Conservation (phyloP, 495 filamentous ascomycete genomes). For the Aspergillus taichungensis region DNA sequence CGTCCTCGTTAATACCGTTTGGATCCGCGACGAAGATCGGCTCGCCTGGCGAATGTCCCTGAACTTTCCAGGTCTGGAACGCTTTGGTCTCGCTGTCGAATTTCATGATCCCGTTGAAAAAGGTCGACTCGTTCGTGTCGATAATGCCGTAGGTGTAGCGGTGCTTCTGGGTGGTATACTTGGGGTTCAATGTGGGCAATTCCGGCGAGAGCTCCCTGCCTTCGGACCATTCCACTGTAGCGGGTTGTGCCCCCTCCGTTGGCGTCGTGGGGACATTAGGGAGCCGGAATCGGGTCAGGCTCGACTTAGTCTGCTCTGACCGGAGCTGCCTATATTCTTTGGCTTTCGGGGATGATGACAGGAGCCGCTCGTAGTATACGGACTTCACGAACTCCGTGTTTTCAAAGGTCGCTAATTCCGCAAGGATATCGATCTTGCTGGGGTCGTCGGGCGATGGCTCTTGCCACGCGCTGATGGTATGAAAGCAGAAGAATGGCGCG, state of each 20-base stretch:
- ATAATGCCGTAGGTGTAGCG: conserved; percentile 58
- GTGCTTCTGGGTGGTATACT: conserved; percentile 40
- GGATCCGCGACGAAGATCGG: conserved; percentile 58
- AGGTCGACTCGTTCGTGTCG: conserved; percentile 48
- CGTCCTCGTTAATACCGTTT: conserved; percentile 41
- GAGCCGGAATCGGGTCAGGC: conserved; percentile 43
- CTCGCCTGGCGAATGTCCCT: conserved; percentile 64
- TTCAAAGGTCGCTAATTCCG: conserved; percentile 48
- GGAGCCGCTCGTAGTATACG: conserved; percentile 51
- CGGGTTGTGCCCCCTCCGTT: conserved; percentile 4
- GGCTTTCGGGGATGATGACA: conserved; percentile 29
- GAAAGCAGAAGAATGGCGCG: conserved; percentile 63
- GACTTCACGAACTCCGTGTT: conserved; percentile 43
- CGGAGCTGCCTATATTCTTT: conserved; percentile 10
- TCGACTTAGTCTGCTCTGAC: conserved; percentile 21
- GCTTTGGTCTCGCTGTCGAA: conserved; percentile 50
- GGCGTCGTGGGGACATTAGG: conserved; percentile 19
- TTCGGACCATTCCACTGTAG: conserved; percentile 26
- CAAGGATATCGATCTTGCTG: conserved; percentile 41
- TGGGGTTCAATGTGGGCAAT: conserved; percentile 60
- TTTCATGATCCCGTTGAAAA: conserved; percentile 61
- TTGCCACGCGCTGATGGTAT: conserved; percentile 68
- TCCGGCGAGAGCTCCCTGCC: conserved; percentile 39
- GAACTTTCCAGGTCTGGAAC: conserved; percentile 42
- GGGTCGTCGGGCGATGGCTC: conserved; percentile 33